Base-by-base conservation (phyloP, 2,329 filamentous ascomycete species). In the Sporothrix pseudoabietina region DNA sequence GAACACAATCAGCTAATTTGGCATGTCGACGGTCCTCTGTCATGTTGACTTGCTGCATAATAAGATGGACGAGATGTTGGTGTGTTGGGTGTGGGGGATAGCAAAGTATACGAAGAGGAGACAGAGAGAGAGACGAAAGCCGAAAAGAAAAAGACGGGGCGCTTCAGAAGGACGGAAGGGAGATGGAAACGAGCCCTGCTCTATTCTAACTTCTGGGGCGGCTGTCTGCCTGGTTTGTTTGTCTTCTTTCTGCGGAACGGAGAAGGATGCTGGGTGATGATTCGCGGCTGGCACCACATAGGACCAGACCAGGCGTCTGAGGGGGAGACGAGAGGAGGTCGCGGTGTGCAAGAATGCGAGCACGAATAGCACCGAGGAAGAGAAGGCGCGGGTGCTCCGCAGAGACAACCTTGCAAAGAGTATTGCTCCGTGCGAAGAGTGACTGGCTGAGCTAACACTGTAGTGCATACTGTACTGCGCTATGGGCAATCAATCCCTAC, bases 261-360 rank as follows among this genome's bases (percentile, higher is more conserved):
- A 68, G 65, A 68, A 52, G 47, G 66, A 54, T 69, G 66, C 66
- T 54, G 66, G 66, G 66, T 39, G 44, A 22, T 69, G 66, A 55
- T 69, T 55, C 66, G 66, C 66, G 66, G 44, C 22, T 35, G 57
- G 16, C 22, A 12, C 12, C 54, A 30, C n/a, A 14, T 22, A 32
- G 54, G 54, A 32, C 57, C 57, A 66, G 41, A n/a, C 39, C 44
- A 63, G 61, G n/a, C 59, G 35, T 65, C 59, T 10, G 47, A 66
- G 61, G 61, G 44, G 59, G 19, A 65, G 59, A 66, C 63, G 4
- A 49, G 41, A 41, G 22, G 52, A 55, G 52, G 22, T 55, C 22
- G 22, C 52, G 63, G 41, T 49, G 22, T 12, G 41, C 6, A 63
- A 66, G 61, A 30, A 10, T 26, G 59, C 47, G 22, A 69, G 47